Base-by-base conservation (phyloP, 2,329 filamentous ascomycete species). In the Clonostachys solani region DNA sequence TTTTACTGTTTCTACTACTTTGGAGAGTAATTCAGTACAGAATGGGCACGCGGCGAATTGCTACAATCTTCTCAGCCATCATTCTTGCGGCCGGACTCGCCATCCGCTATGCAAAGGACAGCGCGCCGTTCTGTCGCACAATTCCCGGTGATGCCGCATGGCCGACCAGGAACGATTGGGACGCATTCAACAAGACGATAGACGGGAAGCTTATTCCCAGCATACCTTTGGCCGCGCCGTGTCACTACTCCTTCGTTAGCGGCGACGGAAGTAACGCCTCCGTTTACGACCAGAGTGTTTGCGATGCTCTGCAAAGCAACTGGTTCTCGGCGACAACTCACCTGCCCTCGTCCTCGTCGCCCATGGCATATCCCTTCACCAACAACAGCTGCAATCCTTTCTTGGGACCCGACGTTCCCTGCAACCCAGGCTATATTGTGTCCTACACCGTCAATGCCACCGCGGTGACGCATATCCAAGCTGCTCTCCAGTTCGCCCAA, bases 111-210 rank as follows among this genome's bases (percentile, higher is more conserved):
- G 19, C 29, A 19, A 29, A 43, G 42, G 12, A 33, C 42, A 33
- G 12, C 4, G 40, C 34, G 13, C 34, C 34, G 10, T 7, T 33
- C 18, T 78, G 74, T 55, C 66, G 67, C 12, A 73, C 68, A 58
- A 66, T 75, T 37, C 79, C 80, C 1, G 72, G 71, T 13, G 75
- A 83, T 47, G 16, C 51, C 1, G 72, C 68, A 55, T 86, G 81
- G 79, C 81, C 81, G 0, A 60, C 62, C 0, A 18, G 52, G 1
- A 42, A 54, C 2, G 59, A 61, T 5, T 85, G 81, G 80, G 53
- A 62, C 7, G 47, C 54, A 0, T 70, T 85, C 45, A 82, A 84
- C 54, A 46, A 56, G 15, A 72, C 78, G 1, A 63, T 83, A 3
- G 62, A 65, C 18, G 78, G 77, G 1, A 65, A 63, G 6, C 62